Conservation (phyloP, 2,329 filamentous ascomycete species). For the Capronia epimyces region DNA sequence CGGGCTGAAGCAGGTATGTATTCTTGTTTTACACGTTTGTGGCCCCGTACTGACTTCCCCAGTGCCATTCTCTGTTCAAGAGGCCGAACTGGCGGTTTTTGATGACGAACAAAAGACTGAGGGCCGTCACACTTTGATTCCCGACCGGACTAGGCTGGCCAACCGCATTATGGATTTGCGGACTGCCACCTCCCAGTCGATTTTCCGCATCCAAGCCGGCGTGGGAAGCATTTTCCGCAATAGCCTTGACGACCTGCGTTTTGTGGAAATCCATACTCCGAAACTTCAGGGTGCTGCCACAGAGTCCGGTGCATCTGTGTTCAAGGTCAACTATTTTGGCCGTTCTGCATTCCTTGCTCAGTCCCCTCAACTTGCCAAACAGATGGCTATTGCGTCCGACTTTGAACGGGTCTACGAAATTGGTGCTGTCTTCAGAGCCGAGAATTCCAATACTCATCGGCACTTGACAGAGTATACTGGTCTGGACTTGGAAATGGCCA, state of each 20-base stretch:
- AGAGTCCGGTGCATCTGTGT: conserved; percentile 85
- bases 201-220: conserved; percentile 80
- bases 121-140: conserved; percentile 56
- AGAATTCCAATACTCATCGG: conserved; percentile 92
- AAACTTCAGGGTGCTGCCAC: conserved; percentile 86
- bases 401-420: conserved; percentile 87
- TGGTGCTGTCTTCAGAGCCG: conserved; percentile 83
- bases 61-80: conserved; percentile 64
- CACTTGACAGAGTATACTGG: conserved; percentile 94
- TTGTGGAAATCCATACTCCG: conserved; percentile 90
- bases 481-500: conserved; percentile 86
- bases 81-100: conserved; percentile 58
- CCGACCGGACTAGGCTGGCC: conserved; percentile 66
- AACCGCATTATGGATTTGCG: conserved; percentile 80
- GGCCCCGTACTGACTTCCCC: conserved; percentile 15
- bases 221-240: conserved; percentile 74
- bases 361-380: conserved; percentile 86
- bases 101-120: conserved; percentile 53
- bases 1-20: conserved; percentile 49
- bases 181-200: conserved; percentile 77
- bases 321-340: conserved; percentile 87
- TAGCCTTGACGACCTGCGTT: conserved; percentile 67
- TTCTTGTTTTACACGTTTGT: no score
- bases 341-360: conserved; percentile 83
- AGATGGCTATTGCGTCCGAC: conserved; percentile 85